A percentile compares a stretch with the other conserved stretches of the same genome.
These are phyloP conservation scores for Mikania micrantha DNA, from an alignment of 129 eudicot species.

Conservation along the genomic window DNA sequence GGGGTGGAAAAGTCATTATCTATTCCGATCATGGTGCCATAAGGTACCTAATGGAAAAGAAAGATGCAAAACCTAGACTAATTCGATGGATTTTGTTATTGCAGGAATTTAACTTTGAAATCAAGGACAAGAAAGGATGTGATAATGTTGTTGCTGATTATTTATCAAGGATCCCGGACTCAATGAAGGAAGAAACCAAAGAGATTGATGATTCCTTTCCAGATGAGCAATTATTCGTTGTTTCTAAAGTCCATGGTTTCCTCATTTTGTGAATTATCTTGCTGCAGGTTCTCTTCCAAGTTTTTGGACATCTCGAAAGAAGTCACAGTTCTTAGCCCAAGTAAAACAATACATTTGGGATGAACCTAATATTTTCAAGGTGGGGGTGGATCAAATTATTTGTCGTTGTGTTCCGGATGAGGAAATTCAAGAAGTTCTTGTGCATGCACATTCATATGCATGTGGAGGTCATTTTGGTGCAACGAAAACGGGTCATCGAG, in stretches of 20 bases:
- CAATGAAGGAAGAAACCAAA: no score
- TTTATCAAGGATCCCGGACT: neutral
- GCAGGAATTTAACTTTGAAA: neutral
- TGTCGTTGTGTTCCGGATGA: neutral
- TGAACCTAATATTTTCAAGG: neutral
- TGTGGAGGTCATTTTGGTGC: neutral
- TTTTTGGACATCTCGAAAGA: neutral
- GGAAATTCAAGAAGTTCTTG: neutral
- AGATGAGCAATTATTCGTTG: neutral
- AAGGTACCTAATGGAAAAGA: neutral
- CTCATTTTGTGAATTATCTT: neutral
- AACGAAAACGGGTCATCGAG: neutral
- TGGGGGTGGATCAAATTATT: neutral
- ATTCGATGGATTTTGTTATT: neutral
- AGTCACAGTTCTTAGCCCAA: neutral
- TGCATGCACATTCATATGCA: neutral
- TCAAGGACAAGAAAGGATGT: neutral
- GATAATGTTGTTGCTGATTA: no score
- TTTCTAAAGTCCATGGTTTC: neutral
- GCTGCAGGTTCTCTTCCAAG: neutral
- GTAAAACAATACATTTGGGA: neutral
- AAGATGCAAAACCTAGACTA: neutral
- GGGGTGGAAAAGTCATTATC: neutral
- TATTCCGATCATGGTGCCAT: neutral
- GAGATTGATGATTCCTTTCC: neutral